Conservation (phyloP, 768 basidiomycete species). For the Coprinellus micaceus region DNA sequence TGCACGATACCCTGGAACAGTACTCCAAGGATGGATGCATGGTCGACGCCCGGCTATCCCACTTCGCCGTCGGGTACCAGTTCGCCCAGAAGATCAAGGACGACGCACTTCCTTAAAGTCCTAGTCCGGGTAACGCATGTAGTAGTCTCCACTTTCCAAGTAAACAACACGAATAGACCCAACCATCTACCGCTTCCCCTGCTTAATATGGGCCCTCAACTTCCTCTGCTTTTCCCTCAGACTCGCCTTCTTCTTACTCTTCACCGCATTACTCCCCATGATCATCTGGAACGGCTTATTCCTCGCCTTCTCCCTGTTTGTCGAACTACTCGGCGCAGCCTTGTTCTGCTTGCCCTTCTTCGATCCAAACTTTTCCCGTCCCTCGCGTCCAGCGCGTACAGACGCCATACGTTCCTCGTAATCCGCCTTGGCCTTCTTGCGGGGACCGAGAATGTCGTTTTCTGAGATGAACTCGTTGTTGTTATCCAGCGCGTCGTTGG, state of each 20-base stretch:
- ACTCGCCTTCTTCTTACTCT: constrained; percentile 79
- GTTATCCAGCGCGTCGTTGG: constrained; percentile 59
- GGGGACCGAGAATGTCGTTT: constrained; percentile 86
- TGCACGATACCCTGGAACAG: constrained; percentile 66
- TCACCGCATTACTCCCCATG: constrained; percentile 69
- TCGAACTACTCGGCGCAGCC: constrained; percentile 75
- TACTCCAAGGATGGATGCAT: constrained; percentile 52
- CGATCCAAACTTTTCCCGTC: constrained; percentile 89
- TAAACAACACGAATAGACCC: constrained; percentile 7
- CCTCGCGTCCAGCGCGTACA: constrained; percentile 90
- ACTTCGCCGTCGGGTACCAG: constrained; percentile 69
- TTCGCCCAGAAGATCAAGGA: constrained; percentile 39
- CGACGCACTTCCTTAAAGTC: background rate
- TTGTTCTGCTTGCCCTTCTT: constrained; percentile 91
- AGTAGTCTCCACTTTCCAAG: too few species aligned
- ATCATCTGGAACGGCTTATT: constrained; percentile 98
- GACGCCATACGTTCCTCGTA: constrained; percentile 93
- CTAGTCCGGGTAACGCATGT: background rate
- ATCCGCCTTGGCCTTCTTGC: constrained; percentile 89
- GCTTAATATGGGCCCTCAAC: constrained; percentile 71
- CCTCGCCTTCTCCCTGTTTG: constrained; percentile 87
- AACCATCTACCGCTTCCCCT: constrained; percentile 50
- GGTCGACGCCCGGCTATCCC: constrained; percentile 74
- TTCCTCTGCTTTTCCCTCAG: constrained; percentile 79
- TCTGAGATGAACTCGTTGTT: constrained; percentile 78